These are phyloP conservation scores for Blastobotrys serpentis DNA, from an alignment of 1,139 yeast species.

Conservation along the genomic window DNA sequence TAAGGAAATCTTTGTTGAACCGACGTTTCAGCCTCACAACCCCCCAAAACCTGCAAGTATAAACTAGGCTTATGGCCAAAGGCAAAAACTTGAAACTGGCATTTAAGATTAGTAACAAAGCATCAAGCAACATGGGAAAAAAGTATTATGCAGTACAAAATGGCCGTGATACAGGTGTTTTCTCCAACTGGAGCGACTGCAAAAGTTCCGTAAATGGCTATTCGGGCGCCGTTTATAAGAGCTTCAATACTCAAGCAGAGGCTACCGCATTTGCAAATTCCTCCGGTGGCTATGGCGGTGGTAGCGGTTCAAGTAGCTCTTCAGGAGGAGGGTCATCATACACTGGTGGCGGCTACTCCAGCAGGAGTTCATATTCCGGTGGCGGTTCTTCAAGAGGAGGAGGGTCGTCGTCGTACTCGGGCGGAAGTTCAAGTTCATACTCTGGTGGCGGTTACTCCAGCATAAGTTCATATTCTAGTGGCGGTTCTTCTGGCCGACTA, in stretches of 20 bases:
- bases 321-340: background rate
- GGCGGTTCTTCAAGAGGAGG: background rate
- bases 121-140: constrained; percentile 18
- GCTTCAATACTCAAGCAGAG: constrained; percentile 47
- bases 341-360: background rate
- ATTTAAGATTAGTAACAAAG: background rate
- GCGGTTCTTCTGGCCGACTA: background rate
- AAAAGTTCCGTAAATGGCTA: constrained; percentile 46
- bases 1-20: no score
- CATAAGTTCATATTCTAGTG: background rate
- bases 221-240: constrained; percentile 54
- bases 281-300: background rate
- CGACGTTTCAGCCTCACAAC: no score
- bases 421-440: background rate
- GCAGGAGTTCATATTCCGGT: background rate
- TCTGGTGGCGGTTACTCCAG: no score
- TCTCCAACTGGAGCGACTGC: constrained; percentile 45
- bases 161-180: constrained; percentile 57
- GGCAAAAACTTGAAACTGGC: no score
- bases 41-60: no score
- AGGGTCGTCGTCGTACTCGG: background rate
- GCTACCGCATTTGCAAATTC: constrained; percentile 45
- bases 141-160: constrained; percentile 63
- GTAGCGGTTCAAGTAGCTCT: background rate
- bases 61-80: no score